phyloP scores from a whole-genome alignment of 192 early-diverging fungal genomes.

The Umbelopsis sp. region DNA sequence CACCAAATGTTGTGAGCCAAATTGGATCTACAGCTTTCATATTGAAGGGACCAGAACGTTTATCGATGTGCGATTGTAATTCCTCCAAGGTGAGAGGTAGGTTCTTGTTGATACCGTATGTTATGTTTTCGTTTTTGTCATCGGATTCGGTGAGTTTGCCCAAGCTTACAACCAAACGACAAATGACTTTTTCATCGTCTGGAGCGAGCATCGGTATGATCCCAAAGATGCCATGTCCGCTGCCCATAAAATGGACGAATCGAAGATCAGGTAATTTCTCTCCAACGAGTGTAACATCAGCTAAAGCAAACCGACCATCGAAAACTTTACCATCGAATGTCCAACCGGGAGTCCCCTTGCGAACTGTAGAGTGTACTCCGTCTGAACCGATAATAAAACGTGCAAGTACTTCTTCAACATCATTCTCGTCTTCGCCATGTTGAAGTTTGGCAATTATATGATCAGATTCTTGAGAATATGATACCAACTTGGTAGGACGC shows the following conservation, averaged over 20 bases:
- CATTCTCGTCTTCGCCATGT: neutral
- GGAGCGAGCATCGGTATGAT: conserved; percentile 3
- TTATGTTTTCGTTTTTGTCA: neutral
- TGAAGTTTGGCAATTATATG: neutral
- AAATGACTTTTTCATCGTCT: neutral
- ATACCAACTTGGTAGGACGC: neutral
- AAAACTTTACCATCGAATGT: conserved; percentile 25
- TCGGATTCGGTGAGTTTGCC: neutral
- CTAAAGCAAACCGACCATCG: conserved; percentile 18
- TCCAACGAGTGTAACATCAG: conserved; percentile 24
- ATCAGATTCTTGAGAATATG: conserved; percentile 20
- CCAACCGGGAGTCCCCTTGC: conserved; percentile 23
- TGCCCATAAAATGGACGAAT: neutral
- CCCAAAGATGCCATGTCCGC: neutral
- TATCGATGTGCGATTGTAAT: neutral
- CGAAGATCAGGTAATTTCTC: conserved; percentile 5
- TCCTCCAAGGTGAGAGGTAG: neutral
- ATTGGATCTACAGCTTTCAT: neutral
- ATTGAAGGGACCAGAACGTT: conserved; percentile 7
- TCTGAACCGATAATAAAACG: conserved; percentile 35
- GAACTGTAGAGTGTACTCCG: conserved; percentile 33
- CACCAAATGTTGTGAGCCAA: conserved; percentile 29
- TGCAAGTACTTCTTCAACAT: neutral
- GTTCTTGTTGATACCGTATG: neutral
- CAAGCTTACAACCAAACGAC: neutral